Conservation (phyloP, 2,329 filamentous ascomycete genomes). For the Chaetothyriales sp. region DNA sequence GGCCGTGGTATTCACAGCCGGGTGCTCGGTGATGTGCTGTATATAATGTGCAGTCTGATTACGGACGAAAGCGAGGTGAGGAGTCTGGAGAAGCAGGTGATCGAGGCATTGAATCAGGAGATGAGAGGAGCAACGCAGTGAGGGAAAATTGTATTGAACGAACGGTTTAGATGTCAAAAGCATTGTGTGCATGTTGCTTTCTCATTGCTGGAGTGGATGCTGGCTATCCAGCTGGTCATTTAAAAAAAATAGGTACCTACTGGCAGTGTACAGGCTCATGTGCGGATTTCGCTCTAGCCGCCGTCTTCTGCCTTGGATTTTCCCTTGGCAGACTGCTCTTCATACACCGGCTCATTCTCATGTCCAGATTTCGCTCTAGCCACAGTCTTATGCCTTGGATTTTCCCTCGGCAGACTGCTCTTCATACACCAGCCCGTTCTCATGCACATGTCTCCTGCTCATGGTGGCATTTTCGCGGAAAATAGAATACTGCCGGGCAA, state of each 20-base stretch:
- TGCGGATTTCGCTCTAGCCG: background rate
- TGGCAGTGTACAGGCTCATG: background rate
- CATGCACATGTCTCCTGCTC: slow-evolving; percentile 5
- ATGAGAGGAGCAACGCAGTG: background rate
- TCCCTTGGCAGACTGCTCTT: background rate
- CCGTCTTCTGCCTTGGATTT: slow-evolving; percentile 1
- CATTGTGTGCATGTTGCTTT: no score
- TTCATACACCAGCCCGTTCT: slow-evolving; percentile 11
- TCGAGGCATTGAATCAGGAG: slow-evolving; percentile 13
- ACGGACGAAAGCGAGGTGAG: slow-evolving; percentile 26
- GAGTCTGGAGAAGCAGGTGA: slow-evolving; percentile 9
- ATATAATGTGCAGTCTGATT: slow-evolving; percentile 46
- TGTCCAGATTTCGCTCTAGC: background rate
- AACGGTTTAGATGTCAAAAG: no score
- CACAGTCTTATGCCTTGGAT: background rate
- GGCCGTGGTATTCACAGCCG: slow-evolving; percentile 42
- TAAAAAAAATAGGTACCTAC: background rate
- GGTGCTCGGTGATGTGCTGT: slow-evolving; percentile 48
- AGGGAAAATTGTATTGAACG: background rate
- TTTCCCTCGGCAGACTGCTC: slow-evolving; percentile 1
- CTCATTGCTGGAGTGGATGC: no score
- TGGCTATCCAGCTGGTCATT: no score
- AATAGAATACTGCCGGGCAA: slow-evolving; percentile 9
- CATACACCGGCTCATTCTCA: slow-evolving; percentile 1
- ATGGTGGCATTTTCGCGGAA: slow-evolving; percentile 3